Evolutionary conservation across 1,284 basidiomycete species (phyloP).

Genomic region (Testicularia cyperi): DNA sequence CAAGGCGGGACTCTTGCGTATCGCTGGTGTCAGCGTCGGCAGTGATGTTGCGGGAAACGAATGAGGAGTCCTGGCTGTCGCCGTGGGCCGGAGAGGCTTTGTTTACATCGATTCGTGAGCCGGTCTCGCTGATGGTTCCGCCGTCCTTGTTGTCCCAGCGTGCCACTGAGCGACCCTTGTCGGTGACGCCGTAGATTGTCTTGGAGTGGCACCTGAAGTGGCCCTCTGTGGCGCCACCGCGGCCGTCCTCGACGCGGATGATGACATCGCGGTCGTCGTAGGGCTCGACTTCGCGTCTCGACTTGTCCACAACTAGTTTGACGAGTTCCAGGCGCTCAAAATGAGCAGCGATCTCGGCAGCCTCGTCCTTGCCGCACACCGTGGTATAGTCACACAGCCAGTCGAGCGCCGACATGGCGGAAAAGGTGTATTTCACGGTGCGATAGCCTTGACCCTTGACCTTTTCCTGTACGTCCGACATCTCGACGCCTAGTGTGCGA

Average conservation of each 20-base stretch:
- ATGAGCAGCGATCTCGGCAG: constrained; percentile 93
- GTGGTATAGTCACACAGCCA: constrained; percentile 99
- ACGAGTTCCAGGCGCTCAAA: constrained; percentile 95
- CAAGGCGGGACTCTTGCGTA: constrained; percentile 69
- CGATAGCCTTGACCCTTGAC: constrained; percentile 70
- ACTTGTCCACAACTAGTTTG: constrained; percentile 68
- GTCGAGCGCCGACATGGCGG: constrained; percentile 81
- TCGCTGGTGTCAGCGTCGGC: too few relatives aligned
- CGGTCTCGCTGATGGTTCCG: too few relatives aligned
- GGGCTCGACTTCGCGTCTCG: constrained; percentile 47
- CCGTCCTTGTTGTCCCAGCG: constrained; percentile 65
- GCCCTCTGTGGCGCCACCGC: constrained; percentile 38
- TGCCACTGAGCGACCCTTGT: constrained; percentile 80
- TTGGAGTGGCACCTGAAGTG: constrained; percentile 94
- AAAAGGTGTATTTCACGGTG: constrained; percentile 79
- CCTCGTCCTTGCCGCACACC: constrained; percentile 91
- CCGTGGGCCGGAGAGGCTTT: too few relatives aligned
- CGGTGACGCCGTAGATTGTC: constrained; percentile 89
- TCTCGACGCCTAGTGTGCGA: constrained; percentile 62
- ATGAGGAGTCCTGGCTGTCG: too few relatives aligned
- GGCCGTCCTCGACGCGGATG: constrained; percentile 48
- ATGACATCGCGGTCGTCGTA: constrained; percentile 44
- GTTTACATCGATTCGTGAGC: too few relatives aligned
- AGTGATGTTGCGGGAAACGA: too few relatives aligned
- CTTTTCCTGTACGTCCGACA: constrained; percentile 70